Base-by-base conservation (phyloP, 2,329 filamentous ascomycete genomes). In the Cytospora schulzeri region DNA sequence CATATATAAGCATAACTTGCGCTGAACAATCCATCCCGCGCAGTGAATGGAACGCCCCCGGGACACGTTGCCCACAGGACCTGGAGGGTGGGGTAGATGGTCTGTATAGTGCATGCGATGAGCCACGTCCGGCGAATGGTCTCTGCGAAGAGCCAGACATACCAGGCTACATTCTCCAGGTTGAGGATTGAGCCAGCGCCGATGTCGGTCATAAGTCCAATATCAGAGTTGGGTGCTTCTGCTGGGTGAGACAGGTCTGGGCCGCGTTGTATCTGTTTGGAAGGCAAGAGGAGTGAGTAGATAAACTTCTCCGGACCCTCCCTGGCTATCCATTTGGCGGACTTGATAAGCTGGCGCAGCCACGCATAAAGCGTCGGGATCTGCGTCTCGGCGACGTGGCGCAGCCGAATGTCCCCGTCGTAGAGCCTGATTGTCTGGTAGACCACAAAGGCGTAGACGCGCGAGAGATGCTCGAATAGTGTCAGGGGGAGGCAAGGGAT, bases 381-480 rank as follows among this genome's bases (percentile, higher is more conserved):
- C 5, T 61, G 65, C 4, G 57, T 70, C 62, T 76, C 80, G 29
- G 79, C 78, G 4, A 76, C 70, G 38, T 75, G 72, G 1, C 78
- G 75, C 6, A 76, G 72, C 19, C 74, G 70, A n/a, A 83, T 77
- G 68, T 83, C 79, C 17, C 79, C 80, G 68, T 84, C 82, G 62
- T 83, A 84, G 35, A 85, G 72, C 17, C 79, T 73, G 63, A 85
- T 81, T 38, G 79, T 78, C 57, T 82, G 77, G 69, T 84, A 85
- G 0, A 83, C 72, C 3, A 84, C 65, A 2, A 85, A 75, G 1
- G 83, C 77, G 14, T 85, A 81, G 0, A 78, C 76, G 41, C 79
- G 76, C 0, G 80, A 78, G 6, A 84, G 73, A 59, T 73, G 73
- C 28, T 68, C 65, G 2, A 68, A 53, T 4, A 68, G 66, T 52